Evolutionary conservation across 805 yeast genomes (phyloP), one percentile per base, ranked within the genome.

Genomic region (Starmerella geochares): DNA sequence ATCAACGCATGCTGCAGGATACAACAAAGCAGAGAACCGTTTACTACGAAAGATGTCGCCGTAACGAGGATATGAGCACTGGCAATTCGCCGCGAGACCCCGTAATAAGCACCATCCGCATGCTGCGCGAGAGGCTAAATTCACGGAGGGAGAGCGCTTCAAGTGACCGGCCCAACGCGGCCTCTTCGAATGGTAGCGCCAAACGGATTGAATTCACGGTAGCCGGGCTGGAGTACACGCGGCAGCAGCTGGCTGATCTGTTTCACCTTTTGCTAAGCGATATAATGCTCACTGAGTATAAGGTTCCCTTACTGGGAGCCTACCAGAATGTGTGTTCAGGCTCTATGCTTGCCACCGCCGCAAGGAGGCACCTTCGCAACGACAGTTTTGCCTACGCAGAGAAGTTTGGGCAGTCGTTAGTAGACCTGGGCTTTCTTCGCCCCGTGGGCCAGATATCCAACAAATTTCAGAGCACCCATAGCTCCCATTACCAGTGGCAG

Each of bases 11-110:
- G 55, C 60, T 60, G 8, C 63, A 67, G 32, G 73, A 77, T 27
- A 80, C 75, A 33, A 66, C 70, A 51, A 70, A 75, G 54, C 58
- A 69, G 44, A 83, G 78, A 60, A 73, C 72, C 60, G 71, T 68
- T 45, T 85, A 84, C 62, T 83, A 80, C 67, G 79, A 77, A 61
- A 80, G 79, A 60, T 82, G 90, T 62, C 69, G 90, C 47, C 69
- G 74, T 53, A 66, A 80, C 46, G 94, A 84, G 62, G 84, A 81
- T 47, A 19, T 58, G 14, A 19, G 46, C 38, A 41, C 21, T 7
- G 52, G 50, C 11, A 49, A 50, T 11, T 49, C 59, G 24, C 55
- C 57, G 9, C 16, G 46, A 6, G 58, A 56, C 25, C 50, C 54
- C 2, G 43, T 52, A 16, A 48, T 50, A 23, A 48, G 49, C 21